phyloP scores from a whole-genome alignment of 2,329 filamentous ascomycete species.

The Rutstroemia sp. region DNA sequence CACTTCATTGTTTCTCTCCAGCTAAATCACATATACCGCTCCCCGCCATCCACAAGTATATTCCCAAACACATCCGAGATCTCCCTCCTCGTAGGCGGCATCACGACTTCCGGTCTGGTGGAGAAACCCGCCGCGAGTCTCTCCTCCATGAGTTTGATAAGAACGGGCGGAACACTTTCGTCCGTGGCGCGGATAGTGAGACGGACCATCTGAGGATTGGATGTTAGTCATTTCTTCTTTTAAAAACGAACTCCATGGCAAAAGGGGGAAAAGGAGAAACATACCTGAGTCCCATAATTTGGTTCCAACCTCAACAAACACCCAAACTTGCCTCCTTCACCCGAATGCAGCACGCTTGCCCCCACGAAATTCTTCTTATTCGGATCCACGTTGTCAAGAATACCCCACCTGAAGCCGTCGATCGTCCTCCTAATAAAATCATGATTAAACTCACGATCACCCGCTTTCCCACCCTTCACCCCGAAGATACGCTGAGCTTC shows the following conservation, averaged over 20 bases:
- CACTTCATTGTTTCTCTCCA: too few species aligned
- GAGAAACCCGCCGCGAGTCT: slow-evolving; percentile 51
- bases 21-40: not conserved
- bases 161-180: slow-evolving; percentile 71
- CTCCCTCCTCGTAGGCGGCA: slow-evolving; percentile 24
- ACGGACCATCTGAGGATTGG: slow-evolving; percentile 72
- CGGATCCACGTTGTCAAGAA: slow-evolving; percentile 80
- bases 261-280: slow-evolving; percentile 27
- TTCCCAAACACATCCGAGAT: slow-evolving; percentile 29
- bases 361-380: slow-evolving; percentile 93
- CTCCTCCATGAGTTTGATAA: slow-evolving; percentile 84
- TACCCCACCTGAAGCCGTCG: slow-evolving; percentile 81
- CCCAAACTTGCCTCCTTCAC: slow-evolving; percentile 81
- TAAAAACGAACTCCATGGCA: not conserved
- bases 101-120: slow-evolving; percentile 16
- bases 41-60: slow-evolving; percentile 20
- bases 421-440: slow-evolving; percentile 65
- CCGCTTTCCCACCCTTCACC: slow-evolving; percentile 45
- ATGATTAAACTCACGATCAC: slow-evolving; percentile 58
- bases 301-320: slow-evolving; percentile 91
- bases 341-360: slow-evolving; percentile 77
- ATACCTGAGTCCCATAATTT: slow-evolving; percentile 84
- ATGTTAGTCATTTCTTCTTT: not conserved
- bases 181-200: slow-evolving; percentile 92
- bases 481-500: slow-evolving; percentile 87